Conservation (phyloP, 768 basidiomycete genomes). For the Termitomyces sp. region DNA sequence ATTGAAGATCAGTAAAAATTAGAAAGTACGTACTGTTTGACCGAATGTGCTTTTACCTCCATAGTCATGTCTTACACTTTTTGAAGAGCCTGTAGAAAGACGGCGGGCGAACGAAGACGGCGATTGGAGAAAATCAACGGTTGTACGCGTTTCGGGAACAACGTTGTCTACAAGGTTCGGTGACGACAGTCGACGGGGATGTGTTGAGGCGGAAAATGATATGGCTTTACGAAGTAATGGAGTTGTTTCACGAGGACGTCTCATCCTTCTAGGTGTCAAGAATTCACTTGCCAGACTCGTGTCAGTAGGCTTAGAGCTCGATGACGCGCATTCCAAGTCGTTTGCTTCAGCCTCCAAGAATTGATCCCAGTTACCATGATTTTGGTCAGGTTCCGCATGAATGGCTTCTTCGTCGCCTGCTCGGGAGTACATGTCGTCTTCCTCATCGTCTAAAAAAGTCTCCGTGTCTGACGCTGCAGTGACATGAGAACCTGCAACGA, state of each 20-base stretch:
- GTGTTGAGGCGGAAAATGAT: slow-evolving; percentile 19
- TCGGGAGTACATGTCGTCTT: slow-evolving; percentile 19
- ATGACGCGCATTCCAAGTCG: background rate
- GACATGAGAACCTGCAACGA: slow-evolving; percentile 54
- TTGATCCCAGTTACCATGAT: slow-evolving; percentile 13
- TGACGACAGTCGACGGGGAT: slow-evolving; percentile 8
- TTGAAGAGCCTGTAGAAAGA: slow-evolving; percentile 26
- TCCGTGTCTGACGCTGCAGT: slow-evolving; percentile 38
- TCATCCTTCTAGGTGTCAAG: background rate
- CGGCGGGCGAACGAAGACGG: slow-evolving; percentile 17
- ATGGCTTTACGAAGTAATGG: slow-evolving; percentile 29
- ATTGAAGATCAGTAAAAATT: background rate
- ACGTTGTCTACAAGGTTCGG: background rate
- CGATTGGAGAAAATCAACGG: background rate
- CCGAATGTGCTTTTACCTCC: slow-evolving; percentile 66
- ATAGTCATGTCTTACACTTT: slow-evolving; percentile 24
- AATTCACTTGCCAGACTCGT: background rate
- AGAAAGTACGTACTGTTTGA: slow-evolving; percentile 48
- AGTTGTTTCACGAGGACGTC: slow-evolving; percentile 18
- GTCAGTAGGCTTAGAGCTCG: background rate
- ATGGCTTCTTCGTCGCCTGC: slow-evolving; percentile 16
- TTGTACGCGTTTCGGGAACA: background rate
- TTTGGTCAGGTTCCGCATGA: slow-evolving; percentile 7
- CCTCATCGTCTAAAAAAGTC: slow-evolving; percentile 33
- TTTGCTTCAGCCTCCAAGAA: slow-evolving; percentile 18